phyloP scores from a whole-genome alignment of 306 rosid genomes.

The Begonia peltatifolia region DNA sequence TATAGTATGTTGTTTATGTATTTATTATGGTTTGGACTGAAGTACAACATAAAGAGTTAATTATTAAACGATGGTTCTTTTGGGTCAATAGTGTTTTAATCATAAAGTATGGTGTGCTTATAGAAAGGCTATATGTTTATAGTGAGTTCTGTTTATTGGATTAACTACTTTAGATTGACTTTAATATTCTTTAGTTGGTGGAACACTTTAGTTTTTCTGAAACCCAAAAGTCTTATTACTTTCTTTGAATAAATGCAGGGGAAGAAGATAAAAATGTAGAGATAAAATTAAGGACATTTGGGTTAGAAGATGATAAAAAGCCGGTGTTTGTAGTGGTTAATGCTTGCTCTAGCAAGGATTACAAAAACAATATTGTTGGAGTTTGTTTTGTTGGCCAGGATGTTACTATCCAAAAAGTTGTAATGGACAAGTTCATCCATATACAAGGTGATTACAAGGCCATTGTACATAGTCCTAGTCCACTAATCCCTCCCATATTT shows the following conservation, averaged over 20 bases:
- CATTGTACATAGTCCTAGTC: constrained; percentile 84
- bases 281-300: constrained; percentile 87
- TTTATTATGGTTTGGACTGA: no score
- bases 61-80: no score
- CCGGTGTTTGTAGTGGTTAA: constrained; percentile 85
- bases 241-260: constrained; percentile 52
- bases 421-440: constrained; percentile 92
- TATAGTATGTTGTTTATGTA: no score
- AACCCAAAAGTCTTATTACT: no score
- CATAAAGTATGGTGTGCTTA: no score
- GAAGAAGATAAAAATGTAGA: constrained; percentile 93
- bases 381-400: constrained; percentile 99
- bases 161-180: no score
- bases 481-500: constrained; percentile 96
- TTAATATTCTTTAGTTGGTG: no score
- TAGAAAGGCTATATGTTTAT: no score
- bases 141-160: no score
- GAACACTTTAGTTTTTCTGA: no score
- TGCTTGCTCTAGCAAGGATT: constrained; percentile 98
- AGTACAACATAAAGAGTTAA: no score
- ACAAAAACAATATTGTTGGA: constrained; percentile 69
- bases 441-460: constrained; percentile 98
- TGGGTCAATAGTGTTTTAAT: no score
- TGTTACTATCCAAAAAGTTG: constrained; percentile 80
- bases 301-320: constrained; percentile 36